phyloP scores from a whole-genome alignment of 176 grass and related monocot genomes.

The Themeda triandra region DNA sequence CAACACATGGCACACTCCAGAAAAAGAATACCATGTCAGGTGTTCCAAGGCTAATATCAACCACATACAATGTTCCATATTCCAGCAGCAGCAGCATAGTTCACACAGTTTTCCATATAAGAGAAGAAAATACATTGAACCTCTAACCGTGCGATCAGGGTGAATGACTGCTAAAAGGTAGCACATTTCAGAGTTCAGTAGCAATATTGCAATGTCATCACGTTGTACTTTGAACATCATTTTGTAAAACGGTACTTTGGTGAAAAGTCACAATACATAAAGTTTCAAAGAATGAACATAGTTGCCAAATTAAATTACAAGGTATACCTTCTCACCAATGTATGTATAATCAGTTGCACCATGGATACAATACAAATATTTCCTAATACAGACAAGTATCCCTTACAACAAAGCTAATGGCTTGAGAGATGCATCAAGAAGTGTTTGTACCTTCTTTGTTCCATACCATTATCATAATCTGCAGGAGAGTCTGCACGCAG shows the following conservation, averaged over 20 bases:
- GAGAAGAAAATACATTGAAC: slow-evolving; percentile 17
- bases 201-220: not conserved
- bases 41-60: slow-evolving; percentile 19
- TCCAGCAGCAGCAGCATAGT: slow-evolving; percentile 7
- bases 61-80: not conserved
- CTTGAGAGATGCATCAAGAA: slow-evolving; percentile 23
- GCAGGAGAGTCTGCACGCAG: slow-evolving; percentile 22
- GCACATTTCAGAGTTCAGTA: not conserved
- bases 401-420: not conserved
- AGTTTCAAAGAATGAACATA: not conserved
- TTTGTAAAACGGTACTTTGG: not conserved
- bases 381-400: not conserved
- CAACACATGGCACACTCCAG: not conserved
- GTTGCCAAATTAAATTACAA: slow-evolving; percentile 5
- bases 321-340: not conserved
- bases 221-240: not conserved
- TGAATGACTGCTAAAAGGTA: slow-evolving; percentile 10
- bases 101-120: not conserved
- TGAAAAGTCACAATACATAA: not conserved
- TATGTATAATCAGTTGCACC: not conserved
- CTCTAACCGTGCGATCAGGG: not conserved
- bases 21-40: slow-evolving; percentile 8
- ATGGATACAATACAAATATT: not conserved
- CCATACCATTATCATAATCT: slow-evolving; percentile 35
- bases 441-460: slow-evolving; percentile 47